These are phyloP conservation scores for Fusarium sp. DNA, from an alignment of 2,329 filamentous ascomycete species.

Conservation along the genomic window DNA sequence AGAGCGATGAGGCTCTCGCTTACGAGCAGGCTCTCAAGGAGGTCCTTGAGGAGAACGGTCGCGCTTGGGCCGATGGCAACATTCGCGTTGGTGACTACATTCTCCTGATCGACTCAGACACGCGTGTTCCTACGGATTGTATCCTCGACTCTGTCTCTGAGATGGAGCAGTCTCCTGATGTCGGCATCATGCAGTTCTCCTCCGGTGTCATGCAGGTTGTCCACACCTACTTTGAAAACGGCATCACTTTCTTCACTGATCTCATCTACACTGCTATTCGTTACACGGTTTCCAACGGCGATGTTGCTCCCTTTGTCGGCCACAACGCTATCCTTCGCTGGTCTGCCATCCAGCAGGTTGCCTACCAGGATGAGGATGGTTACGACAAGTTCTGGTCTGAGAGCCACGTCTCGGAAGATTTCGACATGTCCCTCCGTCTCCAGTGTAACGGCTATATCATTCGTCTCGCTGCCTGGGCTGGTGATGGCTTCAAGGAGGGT, in stretches of 20 bases:
- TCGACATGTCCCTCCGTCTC: slow-evolving; percentile 83
- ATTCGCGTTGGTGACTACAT: slow-evolving; percentile 89
- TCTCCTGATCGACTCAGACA: slow-evolving; percentile 80
- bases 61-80: slow-evolving; percentile 86
- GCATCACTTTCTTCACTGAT: slow-evolving; percentile 79
- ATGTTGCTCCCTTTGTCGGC: slow-evolving; percentile 84
- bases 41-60: slow-evolving; percentile 74
- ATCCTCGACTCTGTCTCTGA: slow-evolving; percentile 83
- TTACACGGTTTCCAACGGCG: slow-evolving; percentile 81
- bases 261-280: slow-evolving; percentile 82
- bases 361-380: slow-evolving; percentile 76
- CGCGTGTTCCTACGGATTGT: slow-evolving; percentile 81
- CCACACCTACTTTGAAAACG: slow-evolving; percentile 78
- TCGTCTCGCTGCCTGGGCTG: slow-evolving; percentile 78
- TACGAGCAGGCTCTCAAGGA: slow-evolving; percentile 75
- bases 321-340: slow-evolving; percentile 83
- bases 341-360: slow-evolving; percentile 80
- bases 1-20: slow-evolving; percentile 74
- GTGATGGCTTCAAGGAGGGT: slow-evolving; percentile 84
- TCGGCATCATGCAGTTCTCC: slow-evolving; percentile 82
- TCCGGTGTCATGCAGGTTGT: slow-evolving; percentile 85
- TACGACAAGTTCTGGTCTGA: slow-evolving; percentile 88
- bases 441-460: slow-evolving; percentile 80
- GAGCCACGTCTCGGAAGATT: slow-evolving; percentile 83
- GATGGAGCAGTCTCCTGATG: slow-evolving; percentile 83